These are phyloP conservation scores for Acanthamoeba royreba DNA, from an alignment of 208 protist species.

Conservation along the genomic window DNA sequence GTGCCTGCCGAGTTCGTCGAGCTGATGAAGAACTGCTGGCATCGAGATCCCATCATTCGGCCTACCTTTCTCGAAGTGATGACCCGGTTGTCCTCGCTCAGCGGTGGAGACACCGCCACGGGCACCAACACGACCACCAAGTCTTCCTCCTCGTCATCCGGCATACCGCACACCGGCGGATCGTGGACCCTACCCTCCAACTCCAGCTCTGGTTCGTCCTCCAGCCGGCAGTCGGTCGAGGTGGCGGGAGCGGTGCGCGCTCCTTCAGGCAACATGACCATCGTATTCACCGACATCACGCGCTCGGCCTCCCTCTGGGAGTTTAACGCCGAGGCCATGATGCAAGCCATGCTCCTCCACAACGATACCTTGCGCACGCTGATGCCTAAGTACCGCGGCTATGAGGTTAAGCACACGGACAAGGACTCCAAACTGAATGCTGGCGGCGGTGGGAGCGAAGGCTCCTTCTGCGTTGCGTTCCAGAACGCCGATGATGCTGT, in stretches of 20 bases:
- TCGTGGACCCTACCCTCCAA: background rate
- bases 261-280: background rate
- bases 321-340: background rate
- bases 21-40: background rate
- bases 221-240: background rate
- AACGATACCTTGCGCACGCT: background rate
- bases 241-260: background rate
- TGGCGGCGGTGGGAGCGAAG: background rate
- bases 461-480: slow-evolving; percentile 32
- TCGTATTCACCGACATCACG: background rate
- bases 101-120: background rate
- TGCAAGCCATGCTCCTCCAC: background rate
- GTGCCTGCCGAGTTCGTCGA: background rate
- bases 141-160: background rate
- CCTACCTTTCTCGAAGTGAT: background rate
- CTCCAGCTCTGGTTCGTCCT: background rate
- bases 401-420: background rate
- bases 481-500: background rate
- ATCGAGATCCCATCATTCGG: background rate
- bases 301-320: background rate
- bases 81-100: background rate
- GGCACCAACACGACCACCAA: background rate
- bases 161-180: background rate
- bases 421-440: background rate
- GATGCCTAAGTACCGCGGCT: background rate